Evolutionary conservation across 2,329 filamentous ascomycete genomes (phyloP).

Genomic region (Botrytis byssoidea): DNA sequence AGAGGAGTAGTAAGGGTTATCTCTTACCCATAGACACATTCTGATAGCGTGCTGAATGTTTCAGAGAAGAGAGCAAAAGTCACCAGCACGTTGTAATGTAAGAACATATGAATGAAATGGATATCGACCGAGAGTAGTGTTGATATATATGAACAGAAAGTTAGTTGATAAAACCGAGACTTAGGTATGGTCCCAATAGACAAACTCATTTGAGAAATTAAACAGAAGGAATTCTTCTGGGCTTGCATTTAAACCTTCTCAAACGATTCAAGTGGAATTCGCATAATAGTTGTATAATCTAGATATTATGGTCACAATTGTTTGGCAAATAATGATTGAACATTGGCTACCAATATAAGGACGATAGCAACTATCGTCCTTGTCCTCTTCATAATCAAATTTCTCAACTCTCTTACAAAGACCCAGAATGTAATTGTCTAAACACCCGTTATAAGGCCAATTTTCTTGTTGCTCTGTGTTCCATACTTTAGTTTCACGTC

Average conservation of each 20-base stretch:
- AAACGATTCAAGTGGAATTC: background rate
- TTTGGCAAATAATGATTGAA: fast-evolving
- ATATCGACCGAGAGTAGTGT: too few species aligned
- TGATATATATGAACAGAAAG: too few species aligned
- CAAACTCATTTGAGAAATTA: background rate
- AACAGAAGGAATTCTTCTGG: fast-evolving
- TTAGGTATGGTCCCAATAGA: fast-evolving
- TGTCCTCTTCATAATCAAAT: fast-evolving
- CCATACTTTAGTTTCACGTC: background rate
- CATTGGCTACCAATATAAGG: fast-evolving
- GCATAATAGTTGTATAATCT: fast-evolving
- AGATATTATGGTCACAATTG: background rate
- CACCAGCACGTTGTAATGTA: background rate
- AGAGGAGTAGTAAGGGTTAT: background rate
- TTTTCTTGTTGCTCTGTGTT: fast-evolving
- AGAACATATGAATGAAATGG: background rate
- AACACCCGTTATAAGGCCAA: background rate
- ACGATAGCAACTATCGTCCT: background rate
- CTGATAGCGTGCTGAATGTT: background rate
- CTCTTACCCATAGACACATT: fast-evolving
- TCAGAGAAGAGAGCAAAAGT: background rate
- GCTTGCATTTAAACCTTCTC: background rate
- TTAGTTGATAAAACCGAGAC: fast-evolving
- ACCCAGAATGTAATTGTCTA: fast-evolving
- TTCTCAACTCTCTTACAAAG: fast-evolving